Base-by-base conservation (phyloP, 2,329 filamentous ascomycete genomes). In the Fusarium torreyae region DNA sequence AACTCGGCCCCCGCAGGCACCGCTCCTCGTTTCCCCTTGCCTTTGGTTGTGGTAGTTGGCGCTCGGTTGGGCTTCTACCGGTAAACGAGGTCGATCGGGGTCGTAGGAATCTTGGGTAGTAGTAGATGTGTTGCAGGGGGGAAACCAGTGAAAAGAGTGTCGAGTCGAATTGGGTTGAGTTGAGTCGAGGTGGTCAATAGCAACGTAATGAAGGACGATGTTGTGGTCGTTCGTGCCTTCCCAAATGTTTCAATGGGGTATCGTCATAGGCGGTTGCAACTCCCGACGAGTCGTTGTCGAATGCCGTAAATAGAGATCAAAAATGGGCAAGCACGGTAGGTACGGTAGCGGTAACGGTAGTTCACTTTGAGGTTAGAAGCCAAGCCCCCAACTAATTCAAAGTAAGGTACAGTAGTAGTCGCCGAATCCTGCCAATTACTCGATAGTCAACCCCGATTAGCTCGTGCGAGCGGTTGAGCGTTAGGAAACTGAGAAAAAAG, bases 1-100 rank as follows among this genome's bases (percentile, higher is more conserved):
- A 69, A 70, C 40, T 53, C 40, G 52, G 44, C 49, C 61, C 66
- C 60, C 44, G 49, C 52, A 66, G 52, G 57, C 42, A 60, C 64
- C 61, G 26, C 48, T 43, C 55, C 38, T 54, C 36, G 24, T 39
- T 57, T 24, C 50, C 65, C 64, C 59, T 70, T 59, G 50, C 55
- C 40, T 68, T 46, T 34, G 46, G 34, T 54, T 54, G 49, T 46
- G 20, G 50, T 52, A 38, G 42, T 46, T 69, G 48, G 39, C 43
- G 52, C 46, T 67, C 60, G 60, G 68, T 26, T 58, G 53, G 26
- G n/a, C 40, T 26, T 49, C 46, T 42, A 50, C 38, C 15, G 28
- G 59, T 51, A 40, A 61, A 49, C 38, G 62, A 66, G 51, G 53
- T 33, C 63, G 54, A 69, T 49, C 58, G 40, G 52, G 40, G 48